Conservation (phyloP, 2,329 filamentous ascomycete genomes). For the Fusarium cicatricum region DNA sequence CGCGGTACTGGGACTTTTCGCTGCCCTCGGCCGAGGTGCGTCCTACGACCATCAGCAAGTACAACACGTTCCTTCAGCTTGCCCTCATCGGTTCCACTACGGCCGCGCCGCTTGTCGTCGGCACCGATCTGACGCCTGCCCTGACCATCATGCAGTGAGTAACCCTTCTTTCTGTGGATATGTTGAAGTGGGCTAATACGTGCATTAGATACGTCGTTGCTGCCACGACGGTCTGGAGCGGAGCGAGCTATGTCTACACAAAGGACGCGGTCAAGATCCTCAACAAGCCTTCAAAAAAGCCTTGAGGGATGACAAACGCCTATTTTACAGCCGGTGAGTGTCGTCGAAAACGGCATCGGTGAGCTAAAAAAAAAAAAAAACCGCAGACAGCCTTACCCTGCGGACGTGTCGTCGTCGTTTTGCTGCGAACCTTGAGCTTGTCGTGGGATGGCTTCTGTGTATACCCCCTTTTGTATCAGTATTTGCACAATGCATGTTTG, state of each 20-base stretch:
- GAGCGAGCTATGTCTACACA: slow-evolving; percentile 87
- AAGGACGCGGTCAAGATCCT: slow-evolving; percentile 94
- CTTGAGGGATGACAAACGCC: slow-evolving; percentile 10
- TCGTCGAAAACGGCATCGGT: neutral
- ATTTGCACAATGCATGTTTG: slow-evolving; percentile 7
- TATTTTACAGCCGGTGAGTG: neutral
- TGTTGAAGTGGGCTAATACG: neutral
- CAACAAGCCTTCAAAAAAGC: slow-evolving; percentile 40
- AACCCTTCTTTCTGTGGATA: neutral
- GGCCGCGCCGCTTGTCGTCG: slow-evolving; percentile 77
- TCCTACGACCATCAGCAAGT: slow-evolving; percentile 85
- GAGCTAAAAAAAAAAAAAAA: neutral
- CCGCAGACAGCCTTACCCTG: neutral
- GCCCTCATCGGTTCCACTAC: slow-evolving; percentile 86
- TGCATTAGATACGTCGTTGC: slow-evolving; percentile 78
- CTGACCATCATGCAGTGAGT: slow-evolving; percentile 72
- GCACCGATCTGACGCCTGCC: slow-evolving; percentile 61
- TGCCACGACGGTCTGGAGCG: slow-evolving; percentile 91
- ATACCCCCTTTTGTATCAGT: slow-evolving; percentile 15
- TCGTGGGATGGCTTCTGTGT: neutral
- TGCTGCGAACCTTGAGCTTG: slow-evolving; percentile 20
- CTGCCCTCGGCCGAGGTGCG: slow-evolving; percentile 86
- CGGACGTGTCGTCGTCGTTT: neutral
- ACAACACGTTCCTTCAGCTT: slow-evolving; percentile 93
- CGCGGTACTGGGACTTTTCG: slow-evolving; percentile 96